Evolutionary conservation across 495 filamentous ascomycete genomes (phyloP), one percentile per base, ranked within the genome.

Genomic region (Hypoxylon rickii): DNA sequence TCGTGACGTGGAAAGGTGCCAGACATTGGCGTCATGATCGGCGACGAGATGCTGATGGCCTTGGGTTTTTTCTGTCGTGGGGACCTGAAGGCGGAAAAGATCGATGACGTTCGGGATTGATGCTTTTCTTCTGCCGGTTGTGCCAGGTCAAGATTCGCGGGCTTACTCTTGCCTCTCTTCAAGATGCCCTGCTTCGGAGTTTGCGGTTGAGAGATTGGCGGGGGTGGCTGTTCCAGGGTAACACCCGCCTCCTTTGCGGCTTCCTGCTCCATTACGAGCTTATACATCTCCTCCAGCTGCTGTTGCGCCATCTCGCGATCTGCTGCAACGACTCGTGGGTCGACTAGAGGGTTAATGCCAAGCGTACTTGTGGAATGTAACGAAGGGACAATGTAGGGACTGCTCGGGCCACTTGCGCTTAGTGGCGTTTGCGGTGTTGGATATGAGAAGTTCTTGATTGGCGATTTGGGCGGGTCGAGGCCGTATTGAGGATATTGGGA

Each of bases 201-300:
- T 33, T 50, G 44, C 44, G 58, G 54, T 33, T 59, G 60, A n/a
- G 51, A 33, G 18, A 69, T 13, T n/a, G 67, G 65, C 22, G 49
- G 38, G 38, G 73, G 65, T 29, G 73, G 65, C 18, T 67, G 50
- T 53, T 72, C 58, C 50, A 75, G 21, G 36, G 65, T 44, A 47
- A 69, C 44, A 20, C 73, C 68, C 50, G 73, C 72, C 44, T 82
- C 74, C 71, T 89, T 88, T 41, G 83, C 82, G 31, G 83, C 86
- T 70, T 95, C 90, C 44, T 93, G 88, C 72, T 89, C 89, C 88
- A 96, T 87, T 54, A 96, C 92, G 37, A 91, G 87, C 42, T 84
- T 89, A 67, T 97, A 97, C 62, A 97, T 83, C 69, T 89, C 85
- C 67, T 94, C 90, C 74, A 97, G 85, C 66, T 96, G 86, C 52